Percentiles rank a stretch among this genome's conserved stretches.
Conservation (phyloP, 306 rosid species). For the Casuarina equisetifolia region DNA sequence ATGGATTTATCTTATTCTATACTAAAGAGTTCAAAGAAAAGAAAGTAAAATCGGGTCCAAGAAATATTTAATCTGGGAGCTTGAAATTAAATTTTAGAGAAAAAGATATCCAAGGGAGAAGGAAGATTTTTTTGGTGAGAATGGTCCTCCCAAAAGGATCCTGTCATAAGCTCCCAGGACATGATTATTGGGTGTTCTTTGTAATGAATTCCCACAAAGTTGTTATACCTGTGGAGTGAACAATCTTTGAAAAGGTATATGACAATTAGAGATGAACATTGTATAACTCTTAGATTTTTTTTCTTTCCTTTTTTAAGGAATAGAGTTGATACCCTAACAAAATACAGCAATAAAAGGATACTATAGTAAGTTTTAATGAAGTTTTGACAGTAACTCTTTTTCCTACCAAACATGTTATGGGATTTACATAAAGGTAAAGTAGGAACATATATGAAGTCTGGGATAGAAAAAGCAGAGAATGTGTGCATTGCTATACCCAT, state of each 20-base stretch:
- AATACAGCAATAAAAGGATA: too few species aligned
- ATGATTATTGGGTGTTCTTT: slow-evolving; percentile 85
- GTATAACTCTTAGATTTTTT: not conserved
- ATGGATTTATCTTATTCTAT: not conserved
- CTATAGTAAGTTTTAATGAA: too few species aligned
- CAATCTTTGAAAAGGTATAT: slow-evolving; percentile 47
- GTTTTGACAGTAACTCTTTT: too few species aligned
- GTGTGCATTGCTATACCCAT: slow-evolving; percentile 40
- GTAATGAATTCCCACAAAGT: slow-evolving; percentile 63
- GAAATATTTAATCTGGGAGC: slow-evolving; percentile 5
- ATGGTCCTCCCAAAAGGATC: slow-evolving; percentile 89
- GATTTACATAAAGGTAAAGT: not conserved
- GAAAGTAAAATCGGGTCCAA: not conserved
- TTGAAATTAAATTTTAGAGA: slow-evolving; percentile 14
- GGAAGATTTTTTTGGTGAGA: slow-evolving; percentile 44
- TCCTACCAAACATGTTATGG: too few species aligned
- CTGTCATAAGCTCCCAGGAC: slow-evolving; percentile 98
- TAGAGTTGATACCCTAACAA: too few species aligned
- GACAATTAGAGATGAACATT: slow-evolving; percentile 32
- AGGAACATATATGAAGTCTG: not conserved
- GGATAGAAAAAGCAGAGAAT: slow-evolving; percentile 1
- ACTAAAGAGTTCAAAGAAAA: too few species aligned
- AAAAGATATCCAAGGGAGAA: not conserved
- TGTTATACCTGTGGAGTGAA: slow-evolving; percentile 66
- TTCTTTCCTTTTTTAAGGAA: too few species aligned